A percentile compares a stretch with the other conserved stretches of the same genome.
These are phyloP conservation scores for Coprinopsis sp. DNA, from an alignment of 768 basidiomycete species.

Conservation along the genomic window DNA sequence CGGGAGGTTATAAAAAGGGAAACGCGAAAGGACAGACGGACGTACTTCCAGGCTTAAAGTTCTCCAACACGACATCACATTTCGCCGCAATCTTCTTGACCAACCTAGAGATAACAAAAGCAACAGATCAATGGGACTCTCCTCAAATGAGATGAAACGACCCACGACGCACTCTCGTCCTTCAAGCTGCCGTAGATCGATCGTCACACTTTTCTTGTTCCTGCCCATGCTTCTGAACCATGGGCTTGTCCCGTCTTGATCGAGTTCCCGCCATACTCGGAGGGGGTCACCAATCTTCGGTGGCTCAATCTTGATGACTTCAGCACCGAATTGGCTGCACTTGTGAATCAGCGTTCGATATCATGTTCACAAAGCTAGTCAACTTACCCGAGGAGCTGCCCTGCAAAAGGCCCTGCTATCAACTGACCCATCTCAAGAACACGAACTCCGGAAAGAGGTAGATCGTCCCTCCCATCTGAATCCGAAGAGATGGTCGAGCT, in stretches of 20 bases:
- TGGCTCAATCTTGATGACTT: conserved; percentile 68
- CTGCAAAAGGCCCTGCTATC: conserved; percentile 70
- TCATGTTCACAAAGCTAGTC: background rate
- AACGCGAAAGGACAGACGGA: conserved; percentile 11
- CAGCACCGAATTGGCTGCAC: conserved; percentile 63
- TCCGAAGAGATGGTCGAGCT: too few species aligned
- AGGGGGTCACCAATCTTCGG: conserved; percentile 61
- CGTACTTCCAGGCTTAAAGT: conserved; percentile 73
- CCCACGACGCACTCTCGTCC: conserved; percentile 28
- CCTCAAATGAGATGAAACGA: background rate
- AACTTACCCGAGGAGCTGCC: conserved; percentile 62
- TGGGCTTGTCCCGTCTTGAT: conserved; percentile 65
- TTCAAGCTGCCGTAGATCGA: conserved; percentile 47
- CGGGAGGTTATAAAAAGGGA: background rate
- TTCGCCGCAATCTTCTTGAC: conserved; percentile 56
- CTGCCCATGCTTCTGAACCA: conserved; percentile 71
- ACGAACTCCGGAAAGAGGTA: conserved; percentile 60
- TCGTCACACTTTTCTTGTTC: conserved; percentile 72
- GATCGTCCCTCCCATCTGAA: conserved; percentile 24
- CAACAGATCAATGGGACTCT: background rate
- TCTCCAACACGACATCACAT: conserved; percentile 66
- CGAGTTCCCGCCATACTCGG: conserved; percentile 67
- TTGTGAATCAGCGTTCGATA: background rate
- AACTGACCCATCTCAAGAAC: conserved; percentile 68
- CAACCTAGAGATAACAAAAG: conserved; percentile 34